Evolutionary conservation across 1,284 basidiomycete genomes (phyloP), one percentile per base, ranked within the genome.

Genomic region (Inonotus hispidus): DNA sequence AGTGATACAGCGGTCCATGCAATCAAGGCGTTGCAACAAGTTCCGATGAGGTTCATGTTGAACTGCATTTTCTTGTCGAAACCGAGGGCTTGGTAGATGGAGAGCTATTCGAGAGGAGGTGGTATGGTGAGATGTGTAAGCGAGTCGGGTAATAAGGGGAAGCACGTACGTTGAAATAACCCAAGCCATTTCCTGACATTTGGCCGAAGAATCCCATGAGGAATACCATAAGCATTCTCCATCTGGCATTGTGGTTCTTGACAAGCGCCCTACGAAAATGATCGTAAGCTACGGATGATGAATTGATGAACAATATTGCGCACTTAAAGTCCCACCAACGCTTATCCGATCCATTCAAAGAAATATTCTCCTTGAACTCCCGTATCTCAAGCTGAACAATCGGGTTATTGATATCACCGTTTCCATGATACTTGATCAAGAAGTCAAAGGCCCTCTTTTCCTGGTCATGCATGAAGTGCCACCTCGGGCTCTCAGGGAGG

Each of bases 291-390:
- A 57, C 1, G 55, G 56, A 49, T 63, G 41, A 14, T 1, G 8
- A 32, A 8, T 32, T 8, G 8, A 14, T 43, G n/a, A 21, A 43
- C 19, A 10, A 43, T 2, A 43, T 16, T 16, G 19, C 41, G 7
- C 16, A 69, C 37, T 63, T 66, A 65, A 72, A 73, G 61, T 75
- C 73, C 73, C 73, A 80, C 78, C 78, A 80, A 38, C 74, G 67
- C 70, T 80, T 80, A 68, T 81, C 79, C 45, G 75, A 73, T 21
- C 75, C 79, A 59, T 76, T 71, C 6, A 71, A 61, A 29, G 66
- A 65, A 55, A 80, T 79, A 56, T 72, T 70, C 52, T 76, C 76
- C 63, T 70, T 71, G 71, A 81, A 77, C 66, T 80, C 80, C 47
- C 68, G 67, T 62, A 75, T 71, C 68, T 81, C 74, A 53, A 80